Evolutionary conservation across 441 rosid species (phyloP).

Genomic region (Croton setiger): DNA sequence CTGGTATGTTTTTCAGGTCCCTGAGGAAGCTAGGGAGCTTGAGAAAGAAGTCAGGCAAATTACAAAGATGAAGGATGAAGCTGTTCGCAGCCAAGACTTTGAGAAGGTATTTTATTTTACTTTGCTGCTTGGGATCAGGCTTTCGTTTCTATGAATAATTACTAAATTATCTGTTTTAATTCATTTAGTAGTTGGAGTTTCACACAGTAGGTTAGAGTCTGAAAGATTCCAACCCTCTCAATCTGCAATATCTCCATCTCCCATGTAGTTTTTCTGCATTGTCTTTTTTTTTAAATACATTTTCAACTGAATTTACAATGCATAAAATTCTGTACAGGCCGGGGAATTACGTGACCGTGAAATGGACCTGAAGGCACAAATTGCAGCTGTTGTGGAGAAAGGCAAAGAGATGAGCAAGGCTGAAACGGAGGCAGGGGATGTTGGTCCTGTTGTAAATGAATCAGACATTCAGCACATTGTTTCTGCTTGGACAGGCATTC

Average conservation of each 20-base stretch:
- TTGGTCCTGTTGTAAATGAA: conserved; percentile 80
- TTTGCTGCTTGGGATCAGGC: background rate
- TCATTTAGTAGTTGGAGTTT: too few species aligned
- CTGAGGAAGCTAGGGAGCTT: conserved; percentile 98
- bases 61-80: conserved; percentile 93
- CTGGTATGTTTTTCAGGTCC: conserved; percentile 51
- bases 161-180: background rate
- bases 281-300: too few species aligned
- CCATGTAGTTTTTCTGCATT: background rate
- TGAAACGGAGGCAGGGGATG: conserved; percentile 84
- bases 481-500: conserved; percentile 95
- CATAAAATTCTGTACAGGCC: conserved; percentile 50
- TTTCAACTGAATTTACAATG: conserved; percentile 1
- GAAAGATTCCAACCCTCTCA: too few species aligned
- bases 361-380: conserved; percentile 93
- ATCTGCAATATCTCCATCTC: too few species aligned
- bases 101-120: conserved; percentile 57
- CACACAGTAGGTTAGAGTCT: too few species aligned
- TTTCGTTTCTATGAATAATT: background rate
- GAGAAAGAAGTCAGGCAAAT: conserved; percentile 93
- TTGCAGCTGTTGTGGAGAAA: conserved; percentile 70
- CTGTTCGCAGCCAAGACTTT: conserved; percentile 93
- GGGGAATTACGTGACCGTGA: conserved; percentile 93
- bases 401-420: conserved; percentile 98
- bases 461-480: conserved; percentile 94